Base-by-base conservation (phyloP, 1,284 basidiomycete genomes). In the Cryptococcus amylolentus region DNA sequence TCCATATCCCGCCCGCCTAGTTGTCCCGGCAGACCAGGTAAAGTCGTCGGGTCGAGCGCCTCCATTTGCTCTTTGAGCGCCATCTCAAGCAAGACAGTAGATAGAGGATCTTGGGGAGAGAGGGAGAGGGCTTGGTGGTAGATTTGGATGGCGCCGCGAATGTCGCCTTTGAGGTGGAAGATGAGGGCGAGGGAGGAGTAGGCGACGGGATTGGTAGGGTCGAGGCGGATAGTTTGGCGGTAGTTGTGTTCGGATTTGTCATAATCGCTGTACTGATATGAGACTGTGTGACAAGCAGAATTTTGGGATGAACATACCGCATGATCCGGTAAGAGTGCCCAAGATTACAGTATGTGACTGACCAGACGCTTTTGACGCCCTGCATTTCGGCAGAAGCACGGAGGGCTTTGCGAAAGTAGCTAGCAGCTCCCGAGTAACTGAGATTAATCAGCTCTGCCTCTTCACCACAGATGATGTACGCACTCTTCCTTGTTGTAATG, bases 121-220 rank as follows among this genome's bases (percentile, higher is more conserved):
- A 96, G 81, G 53, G 88, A 87, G 44, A 96, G 79, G 0, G 91
- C 87, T 85, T 92, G 88, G 72, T 97, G 93, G 67, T 94, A 96
- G 58, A 86, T 86, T 27, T 88, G 77, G 63, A 97, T 92, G 1
- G 92, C 88, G 14, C 82, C 82, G 61, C 92, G 86, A 13, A 87
- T 77, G 51, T 90, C 80, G 40, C 84, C 84, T 60, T 85, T 78
- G 10, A 89, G 80, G 64, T 95, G 89, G 61, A 87, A 81, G 3
- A 92, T 85, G 71, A 95, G 86, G 7, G 90, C 94, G 4, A 94
- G 80, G 66, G 89, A 89, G 5, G 88, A 86, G 49, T 91, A 83
- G 5, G 90, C 90, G 5, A 84, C 82, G 0, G 88, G 80, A 60
- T 88, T 86, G 28, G 87, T 84, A 18, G 89, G 86, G 64, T 94